Evolutionary conservation across 768 basidiomycete species (phyloP).

Genomic region (Termitomyces sp.): DNA sequence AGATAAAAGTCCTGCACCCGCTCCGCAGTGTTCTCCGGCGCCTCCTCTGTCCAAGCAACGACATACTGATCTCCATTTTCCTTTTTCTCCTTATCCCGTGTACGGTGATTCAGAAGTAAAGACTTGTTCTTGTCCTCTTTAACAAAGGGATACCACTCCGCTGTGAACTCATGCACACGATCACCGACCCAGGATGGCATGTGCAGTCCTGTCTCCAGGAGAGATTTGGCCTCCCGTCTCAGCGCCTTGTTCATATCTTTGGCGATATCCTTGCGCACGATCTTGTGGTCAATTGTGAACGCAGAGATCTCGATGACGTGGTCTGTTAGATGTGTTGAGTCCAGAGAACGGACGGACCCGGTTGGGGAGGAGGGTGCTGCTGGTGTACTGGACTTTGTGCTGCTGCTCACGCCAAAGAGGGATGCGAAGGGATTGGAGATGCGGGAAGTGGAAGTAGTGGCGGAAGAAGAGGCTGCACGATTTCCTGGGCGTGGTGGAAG

Average conservation of each 20-base stretch:
- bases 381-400: slow-evolving; percentile 26
- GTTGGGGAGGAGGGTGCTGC: slow-evolving; percentile 28
- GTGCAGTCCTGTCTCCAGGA: slow-evolving; percentile 33
- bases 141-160: slow-evolving; percentile 57
- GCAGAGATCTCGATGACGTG: slow-evolving; percentile 53
- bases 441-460: slow-evolving; percentile 32
- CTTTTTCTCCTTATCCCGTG: slow-evolving; percentile 24
- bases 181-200: slow-evolving; percentile 58
- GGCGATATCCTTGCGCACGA: slow-evolving; percentile 52
- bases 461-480: slow-evolving; percentile 20
- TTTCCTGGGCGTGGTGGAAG: slow-evolving; percentile 36
- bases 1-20: slow-evolving; percentile 72
- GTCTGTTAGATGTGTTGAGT: slow-evolving; percentile 27
- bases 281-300: slow-evolving; percentile 51
- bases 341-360: slow-evolving; percentile 30
- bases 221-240: slow-evolving; percentile 51
- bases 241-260: slow-evolving; percentile 52
- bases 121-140: slow-evolving; percentile 20
- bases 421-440: slow-evolving; percentile 77
- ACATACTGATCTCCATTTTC: slow-evolving; percentile 28
- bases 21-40: slow-evolving; percentile 49
- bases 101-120: slow-evolving; percentile 4
- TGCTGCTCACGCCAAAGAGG: slow-evolving; percentile 54
- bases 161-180: slow-evolving; percentile 53
- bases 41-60: slow-evolving; percentile 42